These are phyloP conservation scores for Calamus simplicifolius DNA, from an alignment of 176 grass and related monocot genomes.

Conservation along the genomic window DNA sequence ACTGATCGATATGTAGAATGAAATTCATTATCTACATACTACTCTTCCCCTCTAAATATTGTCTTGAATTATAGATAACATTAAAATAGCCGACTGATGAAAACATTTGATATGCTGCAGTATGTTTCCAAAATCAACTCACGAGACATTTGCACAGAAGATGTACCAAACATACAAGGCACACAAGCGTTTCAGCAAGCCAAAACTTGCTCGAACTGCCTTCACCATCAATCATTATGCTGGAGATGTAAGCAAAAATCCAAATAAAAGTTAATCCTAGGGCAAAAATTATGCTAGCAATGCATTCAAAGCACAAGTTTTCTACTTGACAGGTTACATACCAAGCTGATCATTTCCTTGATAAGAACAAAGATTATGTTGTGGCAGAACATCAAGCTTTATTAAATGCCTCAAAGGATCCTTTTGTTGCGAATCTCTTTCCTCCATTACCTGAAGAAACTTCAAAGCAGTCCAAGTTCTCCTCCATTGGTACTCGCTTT, in stretches of 20 bases:
- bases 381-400: conserved; percentile 95
- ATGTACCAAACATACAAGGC: conserved; percentile 95
- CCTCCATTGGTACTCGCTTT: conserved; percentile 91
- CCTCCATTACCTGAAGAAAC: conserved; percentile 76
- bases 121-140: conserved; percentile 98
- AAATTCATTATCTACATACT: too few relatives aligned
- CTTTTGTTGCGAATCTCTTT: conserved; percentile 84
- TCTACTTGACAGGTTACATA: conserved; percentile 64
- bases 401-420: conserved; percentile 68
- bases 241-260: conserved; percentile 78
- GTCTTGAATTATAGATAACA: too few relatives aligned
- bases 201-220: conserved; percentile 81
- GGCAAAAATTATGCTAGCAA: background rate
- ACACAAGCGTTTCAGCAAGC: conserved; percentile 87
- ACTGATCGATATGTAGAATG: too few relatives aligned
- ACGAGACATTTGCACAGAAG: conserved; percentile 93
- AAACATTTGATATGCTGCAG: conserved; percentile 37
- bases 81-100: background rate
- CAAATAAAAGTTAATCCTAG: conserved; percentile 4
- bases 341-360: conserved; percentile 89
- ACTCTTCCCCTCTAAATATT: too few relatives aligned
- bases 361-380: conserved; percentile 99
- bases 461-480: conserved; percentile 96
- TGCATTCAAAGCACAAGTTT: conserved; percentile 5
- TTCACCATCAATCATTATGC: conserved; percentile 96